Evolutionary conservation across 495 filamentous ascomycete species (phyloP).

Genomic region (Penicillium canescens): DNA sequence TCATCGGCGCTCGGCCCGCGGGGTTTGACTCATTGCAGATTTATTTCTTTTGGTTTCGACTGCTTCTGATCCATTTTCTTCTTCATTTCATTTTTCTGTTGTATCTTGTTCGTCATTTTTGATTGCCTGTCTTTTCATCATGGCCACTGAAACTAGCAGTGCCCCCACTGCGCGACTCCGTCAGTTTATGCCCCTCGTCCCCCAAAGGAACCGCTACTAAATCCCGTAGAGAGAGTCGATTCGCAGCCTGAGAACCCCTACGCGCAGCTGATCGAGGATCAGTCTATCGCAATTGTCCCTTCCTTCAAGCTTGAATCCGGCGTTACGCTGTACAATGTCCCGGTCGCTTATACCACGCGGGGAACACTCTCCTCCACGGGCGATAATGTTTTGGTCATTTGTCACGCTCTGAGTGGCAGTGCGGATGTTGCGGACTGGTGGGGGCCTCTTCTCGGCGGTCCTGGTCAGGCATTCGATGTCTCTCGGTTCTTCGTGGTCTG

Average conservation of each 20-base stretch:
- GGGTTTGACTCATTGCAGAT: conserved; percentile 9
- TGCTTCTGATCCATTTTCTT: conserved; percentile 7
- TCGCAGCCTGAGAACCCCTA: conserved; percentile 91
- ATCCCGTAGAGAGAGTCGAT: conserved; percentile 64
- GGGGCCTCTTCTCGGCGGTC: conserved; percentile 88
- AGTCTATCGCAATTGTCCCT: conserved; percentile 81
- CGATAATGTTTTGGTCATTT: conserved; percentile 96
- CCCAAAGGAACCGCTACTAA: conserved; percentile 47
- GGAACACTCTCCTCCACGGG: conserved; percentile 71
- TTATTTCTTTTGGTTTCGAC: conserved; percentile 2
- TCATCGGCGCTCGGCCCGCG: conserved; percentile 2
- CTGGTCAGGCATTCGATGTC: conserved; percentile 88
- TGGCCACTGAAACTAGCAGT: conserved; percentile 29
- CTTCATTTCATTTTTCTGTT: background rate
- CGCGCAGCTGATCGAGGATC: conserved; percentile 79
- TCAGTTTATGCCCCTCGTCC: conserved; percentile 39
- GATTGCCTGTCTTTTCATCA: conserved; percentile 15
- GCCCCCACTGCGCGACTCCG: conserved; percentile 31
- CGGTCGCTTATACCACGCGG: conserved; percentile 87
- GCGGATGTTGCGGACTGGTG: conserved; percentile 98
- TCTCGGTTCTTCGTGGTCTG: conserved; percentile 93
- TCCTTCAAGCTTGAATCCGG: conserved; percentile 94
- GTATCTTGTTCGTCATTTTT: conserved; percentile 5
- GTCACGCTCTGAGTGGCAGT: conserved; percentile 93
- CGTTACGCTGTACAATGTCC: conserved; percentile 81